Conservation (phyloP, 2,329 filamentous ascomycete genomes). For the Drechslerella dactyloides region DNA sequence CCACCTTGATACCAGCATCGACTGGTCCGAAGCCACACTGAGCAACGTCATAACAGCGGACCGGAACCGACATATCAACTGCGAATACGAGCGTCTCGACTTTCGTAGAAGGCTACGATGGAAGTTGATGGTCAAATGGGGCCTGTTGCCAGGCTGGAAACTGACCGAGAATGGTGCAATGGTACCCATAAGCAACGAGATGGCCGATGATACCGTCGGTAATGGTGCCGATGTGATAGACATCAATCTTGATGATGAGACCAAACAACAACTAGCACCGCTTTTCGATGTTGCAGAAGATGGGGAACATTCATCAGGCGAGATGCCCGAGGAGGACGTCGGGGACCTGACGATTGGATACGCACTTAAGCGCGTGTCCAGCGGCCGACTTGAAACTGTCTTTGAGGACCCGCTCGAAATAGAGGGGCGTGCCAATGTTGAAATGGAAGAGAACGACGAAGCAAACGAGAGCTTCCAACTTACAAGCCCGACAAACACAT, state of each 20-base stretch:
- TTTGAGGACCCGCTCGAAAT: too few relatives aligned
- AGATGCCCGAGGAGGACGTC: background rate
- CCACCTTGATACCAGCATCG: constrained; percentile 11
- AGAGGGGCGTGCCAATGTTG: background rate
- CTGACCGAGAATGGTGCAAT: constrained; percentile 18
- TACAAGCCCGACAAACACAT: background rate
- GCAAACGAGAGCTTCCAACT: background rate
- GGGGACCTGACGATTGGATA: background rate
- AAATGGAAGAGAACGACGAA: background rate
- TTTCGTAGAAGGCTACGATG: constrained; percentile 25
- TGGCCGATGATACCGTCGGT: background rate
- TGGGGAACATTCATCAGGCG: background rate
- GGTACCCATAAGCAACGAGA: constrained; percentile 4
- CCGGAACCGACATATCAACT: constrained; percentile 18
- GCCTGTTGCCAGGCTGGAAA: constrained; percentile 21
- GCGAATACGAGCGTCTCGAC: constrained; percentile 26
- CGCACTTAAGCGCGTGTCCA: background rate
- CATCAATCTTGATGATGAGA: constrained; percentile 18
- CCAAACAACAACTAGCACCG: constrained; percentile 10
- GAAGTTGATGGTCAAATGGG: background rate
- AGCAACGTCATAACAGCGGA: constrained; percentile 27
- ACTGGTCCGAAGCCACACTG: constrained; percentile 32
- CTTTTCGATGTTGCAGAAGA: background rate
- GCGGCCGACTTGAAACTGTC: background rate
- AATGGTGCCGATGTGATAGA: too few relatives aligned